Conservation (phyloP, 2,329 filamentous ascomycete species). For the Claviceps paspali region DNA sequence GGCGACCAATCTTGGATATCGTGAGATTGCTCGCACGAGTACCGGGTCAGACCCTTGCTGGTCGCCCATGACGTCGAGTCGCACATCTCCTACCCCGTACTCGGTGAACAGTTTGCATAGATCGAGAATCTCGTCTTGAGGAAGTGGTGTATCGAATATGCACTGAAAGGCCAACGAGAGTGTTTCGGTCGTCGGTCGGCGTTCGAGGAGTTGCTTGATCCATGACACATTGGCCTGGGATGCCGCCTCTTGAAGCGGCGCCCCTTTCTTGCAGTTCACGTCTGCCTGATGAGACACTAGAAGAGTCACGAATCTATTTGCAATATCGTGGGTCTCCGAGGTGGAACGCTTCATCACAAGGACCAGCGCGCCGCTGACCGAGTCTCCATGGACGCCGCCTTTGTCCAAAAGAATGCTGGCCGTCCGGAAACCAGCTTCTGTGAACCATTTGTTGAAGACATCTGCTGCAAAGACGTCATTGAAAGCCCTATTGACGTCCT, state of each 20-base stretch:
- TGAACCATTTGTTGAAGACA: slow-evolving; percentile 29
- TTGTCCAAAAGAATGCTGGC: slow-evolving; percentile 33
- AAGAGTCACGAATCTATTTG: slow-evolving; percentile 29
- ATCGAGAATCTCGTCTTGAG: slow-evolving; percentile 34
- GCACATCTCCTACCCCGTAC: slow-evolving; percentile 29
- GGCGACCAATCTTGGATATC: slow-evolving; percentile 37
- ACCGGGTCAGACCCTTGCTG: slow-evolving; percentile 29
- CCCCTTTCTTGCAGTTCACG: slow-evolving; percentile 36
- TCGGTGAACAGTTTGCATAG: slow-evolving; percentile 37
- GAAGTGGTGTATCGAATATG: slow-evolving; percentile 35
- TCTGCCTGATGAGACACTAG: slow-evolving; percentile 25
- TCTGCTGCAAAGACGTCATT: slow-evolving; percentile 27
- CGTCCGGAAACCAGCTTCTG: slow-evolving; percentile 28
- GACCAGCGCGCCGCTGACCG: slow-evolving; percentile 29
- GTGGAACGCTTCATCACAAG: slow-evolving; percentile 29
- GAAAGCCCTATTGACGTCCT: slow-evolving; percentile 31
- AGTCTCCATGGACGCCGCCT: slow-evolving; percentile 31
- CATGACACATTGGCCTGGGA: slow-evolving; percentile 34
- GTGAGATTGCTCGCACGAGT: slow-evolving; percentile 35
- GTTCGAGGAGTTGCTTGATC: slow-evolving; percentile 32
- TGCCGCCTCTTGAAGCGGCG: slow-evolving; percentile 38
- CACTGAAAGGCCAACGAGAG: slow-evolving; percentile 39
- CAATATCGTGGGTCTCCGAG: slow-evolving; percentile 22
- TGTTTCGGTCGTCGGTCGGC: slow-evolving; percentile 32
- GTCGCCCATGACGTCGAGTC: slow-evolving; percentile 34